Evolutionary conservation across 1,139 yeast genomes (phyloP).

Genomic region (Geotrichum cucujoidarum): DNA sequence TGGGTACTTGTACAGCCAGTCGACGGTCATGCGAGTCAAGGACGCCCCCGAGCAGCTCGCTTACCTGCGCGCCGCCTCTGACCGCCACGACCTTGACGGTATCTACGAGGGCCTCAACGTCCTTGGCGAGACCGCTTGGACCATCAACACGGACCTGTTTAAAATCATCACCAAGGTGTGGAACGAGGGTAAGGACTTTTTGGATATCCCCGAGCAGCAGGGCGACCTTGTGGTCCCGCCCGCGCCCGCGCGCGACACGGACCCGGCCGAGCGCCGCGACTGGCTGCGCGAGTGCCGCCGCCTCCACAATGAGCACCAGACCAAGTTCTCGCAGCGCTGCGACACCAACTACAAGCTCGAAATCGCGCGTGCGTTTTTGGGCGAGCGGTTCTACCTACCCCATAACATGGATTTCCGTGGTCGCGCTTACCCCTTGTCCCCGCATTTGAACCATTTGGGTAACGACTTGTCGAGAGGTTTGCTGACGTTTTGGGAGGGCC

Average conservation of each 20-base stretch:
- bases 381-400: constrained; percentile 85
- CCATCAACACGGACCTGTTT: constrained; percentile 70
- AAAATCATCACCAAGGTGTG: constrained; percentile 70
- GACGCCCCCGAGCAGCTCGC: constrained; percentile 90
- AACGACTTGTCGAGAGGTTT: constrained; percentile 86
- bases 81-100: constrained; percentile 55
- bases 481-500: constrained; percentile 84
- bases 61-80: constrained; percentile 78
- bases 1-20: constrained; percentile 67
- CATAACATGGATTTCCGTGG: constrained; percentile 85
- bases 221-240: constrained; percentile 56
- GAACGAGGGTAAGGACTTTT: constrained; percentile 76
- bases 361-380: constrained; percentile 80
- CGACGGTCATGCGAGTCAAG: constrained; percentile 65
- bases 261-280: constrained; percentile 64
- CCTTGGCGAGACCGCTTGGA: constrained; percentile 88
- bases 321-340: constrained; percentile 81
- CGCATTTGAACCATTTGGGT: constrained; percentile 76
- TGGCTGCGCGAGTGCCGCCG: constrained; percentile 61
- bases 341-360: constrained; percentile 90
- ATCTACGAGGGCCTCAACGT: constrained; percentile 84
- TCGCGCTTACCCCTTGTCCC: constrained; percentile 90
- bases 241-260: constrained; percentile 56
- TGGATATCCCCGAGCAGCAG: constrained; percentile 66
- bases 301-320: constrained; percentile 55